A percentile compares a stretch with the other conserved stretches of the same genome.
Conservation (phyloP, 2,329 filamentous ascomycete genomes). For the Cladosporium sp. region DNA sequence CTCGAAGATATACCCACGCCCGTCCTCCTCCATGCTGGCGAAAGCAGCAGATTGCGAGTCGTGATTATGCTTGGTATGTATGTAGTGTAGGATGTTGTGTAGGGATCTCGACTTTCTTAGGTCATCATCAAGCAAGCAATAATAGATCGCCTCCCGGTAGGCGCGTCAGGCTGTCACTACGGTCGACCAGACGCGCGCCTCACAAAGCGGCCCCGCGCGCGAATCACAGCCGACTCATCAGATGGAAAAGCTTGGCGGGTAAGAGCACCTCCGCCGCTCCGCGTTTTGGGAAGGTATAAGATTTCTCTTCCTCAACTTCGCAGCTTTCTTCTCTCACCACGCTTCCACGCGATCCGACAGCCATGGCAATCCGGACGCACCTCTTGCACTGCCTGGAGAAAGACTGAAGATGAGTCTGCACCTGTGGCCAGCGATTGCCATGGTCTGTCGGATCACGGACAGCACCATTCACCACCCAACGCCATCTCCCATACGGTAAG, state of each 20-base stretch:
- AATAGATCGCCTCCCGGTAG: neutral
- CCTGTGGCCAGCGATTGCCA: neutral
- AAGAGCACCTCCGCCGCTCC: neutral
- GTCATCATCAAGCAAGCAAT: neutral
- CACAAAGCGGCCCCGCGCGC: neutral
- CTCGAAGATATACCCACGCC: conserved; percentile 30
- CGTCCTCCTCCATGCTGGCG: conserved; percentile 4
- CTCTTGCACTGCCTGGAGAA: neutral
- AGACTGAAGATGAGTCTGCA: neutral
- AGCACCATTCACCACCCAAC: neutral
- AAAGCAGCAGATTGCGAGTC: neutral
- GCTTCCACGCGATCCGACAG: conserved; percentile 3
- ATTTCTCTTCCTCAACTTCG: conserved; percentile 4
- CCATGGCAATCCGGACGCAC: conserved; percentile 1
- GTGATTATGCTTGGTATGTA: neutral
- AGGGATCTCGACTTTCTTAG: neutral
- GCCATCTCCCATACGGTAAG: conserved; percentile 5
- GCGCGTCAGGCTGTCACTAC: neutral
- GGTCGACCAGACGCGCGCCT: neutral
- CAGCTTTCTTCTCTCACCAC: neutral
- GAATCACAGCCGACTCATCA: neutral
- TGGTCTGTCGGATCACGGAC: neutral
- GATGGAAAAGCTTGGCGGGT: neutral
- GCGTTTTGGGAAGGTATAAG: conserved; percentile 3
- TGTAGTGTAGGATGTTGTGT: neutral